These are phyloP conservation scores for Tolypocladium pustulatum DNA, from an alignment of 2,329 filamentous ascomycete species.

Conservation along the genomic window DNA sequence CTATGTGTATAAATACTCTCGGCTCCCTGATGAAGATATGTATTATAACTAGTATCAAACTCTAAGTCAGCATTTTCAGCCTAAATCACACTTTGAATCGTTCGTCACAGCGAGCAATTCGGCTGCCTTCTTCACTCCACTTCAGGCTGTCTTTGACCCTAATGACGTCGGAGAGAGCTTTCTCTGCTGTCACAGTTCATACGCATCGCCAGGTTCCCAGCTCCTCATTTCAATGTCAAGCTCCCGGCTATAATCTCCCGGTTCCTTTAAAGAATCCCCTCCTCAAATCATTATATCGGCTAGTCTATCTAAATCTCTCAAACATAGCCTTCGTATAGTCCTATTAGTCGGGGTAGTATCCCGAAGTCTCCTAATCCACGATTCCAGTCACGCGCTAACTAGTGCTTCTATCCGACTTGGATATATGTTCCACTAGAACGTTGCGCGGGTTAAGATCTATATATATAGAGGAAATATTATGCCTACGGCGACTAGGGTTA, in stretches of 20 bases:
- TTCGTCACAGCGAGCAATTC: no score
- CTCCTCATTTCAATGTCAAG: background rate
- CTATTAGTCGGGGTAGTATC: background rate
- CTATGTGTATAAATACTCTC: no score
- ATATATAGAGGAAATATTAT: background rate
- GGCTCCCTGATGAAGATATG: no score
- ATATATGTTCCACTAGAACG: background rate
- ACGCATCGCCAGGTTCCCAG: background rate
- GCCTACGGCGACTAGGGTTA: background rate
- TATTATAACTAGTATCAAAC: no score
- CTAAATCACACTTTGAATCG: no score
- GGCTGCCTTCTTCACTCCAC: no score
- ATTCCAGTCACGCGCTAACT: background rate
- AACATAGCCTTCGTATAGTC: background rate
- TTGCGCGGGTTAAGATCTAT: background rate
- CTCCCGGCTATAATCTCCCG: background rate
- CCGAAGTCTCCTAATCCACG: background rate
- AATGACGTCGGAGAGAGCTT: no score
- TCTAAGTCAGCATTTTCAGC: no score
- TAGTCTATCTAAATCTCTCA: background rate
- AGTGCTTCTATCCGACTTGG: background rate
- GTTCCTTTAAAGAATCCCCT: background rate
- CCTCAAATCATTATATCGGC: background rate
- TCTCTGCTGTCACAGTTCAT: background rate
- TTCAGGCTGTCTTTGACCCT: no score